Base-by-base conservation (phyloP, 805 yeast species). In the Starmerella bombicola region DNA sequence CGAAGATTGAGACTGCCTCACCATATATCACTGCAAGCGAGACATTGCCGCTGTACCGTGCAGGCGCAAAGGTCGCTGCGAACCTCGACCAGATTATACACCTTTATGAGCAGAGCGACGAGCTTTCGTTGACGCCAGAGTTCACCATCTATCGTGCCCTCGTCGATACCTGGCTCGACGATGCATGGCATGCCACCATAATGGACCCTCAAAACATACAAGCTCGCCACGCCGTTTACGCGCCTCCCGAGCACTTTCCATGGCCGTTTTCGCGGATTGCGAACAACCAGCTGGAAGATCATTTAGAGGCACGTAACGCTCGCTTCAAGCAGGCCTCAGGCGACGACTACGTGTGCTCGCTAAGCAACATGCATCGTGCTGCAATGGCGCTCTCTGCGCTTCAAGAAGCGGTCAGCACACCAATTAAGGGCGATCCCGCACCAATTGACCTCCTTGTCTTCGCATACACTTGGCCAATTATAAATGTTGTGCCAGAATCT, bases 391-490 rank as follows among this genome's bases (percentile, higher is more conserved):
- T 49, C 25, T 19, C 24, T 2, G 46, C 49, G 8, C 32, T 48
- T 21, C 35, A 24, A 6, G 43, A 29, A 12, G 35, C 18, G 15
- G 23, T 42, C 4, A 8, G 28, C 6, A 24, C 33, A 3, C 31
- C 34, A 12, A 15, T 17, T 13, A 8, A 15, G 10, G 36, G 20
- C 16, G 39, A 36, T 7, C 39, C 47, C 3, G 26, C 45, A 12
- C 33, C 39, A 12, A 35, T 54, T 9, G 57, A 55, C 30, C 31
- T 55, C 15, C 25, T 47, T 17, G 45, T 51, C 12, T 51, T 43
- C 30, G 42, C 56, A 5, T 55, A 53, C 38, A 40, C 45, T 12
- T 45, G 44, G 43, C 49, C 50, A 5, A 42, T 52, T 12, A 24
- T 41, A n/a, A 25, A 20, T 13, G 33, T 33, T n/a, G 10, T 47